phyloP scores from a whole-genome alignment of 768 basidiomycete genomes.

The Boletus sp. region DNA sequence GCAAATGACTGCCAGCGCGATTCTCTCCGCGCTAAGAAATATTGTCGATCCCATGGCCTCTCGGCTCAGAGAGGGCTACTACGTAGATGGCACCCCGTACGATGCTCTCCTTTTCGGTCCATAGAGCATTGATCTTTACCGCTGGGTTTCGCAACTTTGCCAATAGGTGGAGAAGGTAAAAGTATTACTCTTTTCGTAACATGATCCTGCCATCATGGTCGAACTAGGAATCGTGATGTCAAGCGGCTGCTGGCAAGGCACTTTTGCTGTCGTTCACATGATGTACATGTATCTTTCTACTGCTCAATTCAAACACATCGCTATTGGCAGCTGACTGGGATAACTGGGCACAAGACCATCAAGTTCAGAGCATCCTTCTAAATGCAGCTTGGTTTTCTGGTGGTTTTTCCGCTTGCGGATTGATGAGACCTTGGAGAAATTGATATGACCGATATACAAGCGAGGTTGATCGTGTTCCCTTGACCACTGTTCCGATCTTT shows the following conservation, averaged over 20 bases:
- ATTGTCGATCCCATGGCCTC: constrained; percentile 64
- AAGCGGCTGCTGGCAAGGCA: not conserved
- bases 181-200: not conserved
- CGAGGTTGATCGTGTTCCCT: not conserved
- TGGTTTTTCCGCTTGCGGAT: not conserved
- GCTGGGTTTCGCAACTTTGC: not conserved
- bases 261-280: not conserved
- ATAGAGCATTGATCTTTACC: constrained; percentile 18
- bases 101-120: constrained; percentile 25
- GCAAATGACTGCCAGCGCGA: constrained; percentile 88
- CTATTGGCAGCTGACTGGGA: not conserved
- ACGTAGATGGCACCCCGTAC: constrained; percentile 33
- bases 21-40: constrained; percentile 73
- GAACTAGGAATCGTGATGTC: not conserved
- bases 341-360: not conserved
- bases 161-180: constrained; percentile 10
- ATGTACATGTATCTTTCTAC: not conserved
- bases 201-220: not conserved
- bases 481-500: not conserved
- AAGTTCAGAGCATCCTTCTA: not conserved
- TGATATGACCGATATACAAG: not conserved
- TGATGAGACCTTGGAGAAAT: not conserved
- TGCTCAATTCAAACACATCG: not conserved
- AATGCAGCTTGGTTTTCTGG: not conserved
- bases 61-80: constrained; percentile 29